Evolutionary conservation across 208 protist genomes (phyloP).

Genomic region (Naegleria gruberi): DNA sequence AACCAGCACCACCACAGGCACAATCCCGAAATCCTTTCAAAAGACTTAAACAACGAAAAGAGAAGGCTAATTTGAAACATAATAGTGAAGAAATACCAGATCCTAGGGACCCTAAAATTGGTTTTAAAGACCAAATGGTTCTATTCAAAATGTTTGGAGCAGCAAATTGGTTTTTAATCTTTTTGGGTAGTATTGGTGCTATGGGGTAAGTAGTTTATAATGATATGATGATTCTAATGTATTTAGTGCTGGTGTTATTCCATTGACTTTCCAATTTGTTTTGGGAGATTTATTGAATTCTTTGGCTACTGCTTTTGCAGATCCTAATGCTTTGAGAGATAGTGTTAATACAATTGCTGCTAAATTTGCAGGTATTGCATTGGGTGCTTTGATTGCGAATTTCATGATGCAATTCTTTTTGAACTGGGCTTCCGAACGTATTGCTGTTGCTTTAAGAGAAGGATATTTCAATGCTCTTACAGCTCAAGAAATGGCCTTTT

Average conservation of each 20-base stretch:
- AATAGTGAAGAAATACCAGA: background rate
- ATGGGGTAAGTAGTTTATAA: too few species aligned
- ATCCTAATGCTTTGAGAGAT: background rate
- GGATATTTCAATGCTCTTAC: background rate
- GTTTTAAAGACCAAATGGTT: background rate
- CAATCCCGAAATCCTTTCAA: background rate
- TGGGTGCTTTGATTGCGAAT: background rate
- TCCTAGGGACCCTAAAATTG: background rate
- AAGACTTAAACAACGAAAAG: background rate
- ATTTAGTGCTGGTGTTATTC: background rate
- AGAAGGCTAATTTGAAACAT: background rate
- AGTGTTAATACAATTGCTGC: background rate
- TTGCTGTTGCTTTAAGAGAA: background rate
- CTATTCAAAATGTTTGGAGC: background rate
- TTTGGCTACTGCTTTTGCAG: background rate
- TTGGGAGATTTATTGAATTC: conserved; percentile 1
- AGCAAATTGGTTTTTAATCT: background rate
- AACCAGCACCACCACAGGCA: background rate
- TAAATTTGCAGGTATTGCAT: background rate
- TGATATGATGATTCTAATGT: too few species aligned
- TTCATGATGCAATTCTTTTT: background rate
- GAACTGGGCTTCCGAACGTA: background rate
- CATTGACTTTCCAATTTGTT: background rate
- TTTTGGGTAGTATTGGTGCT: background rate
- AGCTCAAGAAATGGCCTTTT: background rate